Evolutionary conservation across 495 filamentous ascomycete species (phyloP).

Genomic region (Aspergillus campestris): DNA sequence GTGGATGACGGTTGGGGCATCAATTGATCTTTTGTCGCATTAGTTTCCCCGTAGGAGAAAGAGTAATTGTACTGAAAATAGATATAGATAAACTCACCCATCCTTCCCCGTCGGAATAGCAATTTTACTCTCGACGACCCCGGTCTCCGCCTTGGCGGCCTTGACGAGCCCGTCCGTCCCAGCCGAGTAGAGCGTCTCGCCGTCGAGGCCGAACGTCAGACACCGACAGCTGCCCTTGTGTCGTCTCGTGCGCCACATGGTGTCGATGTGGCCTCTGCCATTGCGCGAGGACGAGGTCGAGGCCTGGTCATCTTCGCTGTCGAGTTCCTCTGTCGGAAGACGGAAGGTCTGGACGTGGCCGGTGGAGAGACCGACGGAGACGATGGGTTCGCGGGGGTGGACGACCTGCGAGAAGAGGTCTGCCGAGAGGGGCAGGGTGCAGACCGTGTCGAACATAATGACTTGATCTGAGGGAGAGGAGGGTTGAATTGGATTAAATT

Average conservation of each 20-base stretch:
- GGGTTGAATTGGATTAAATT: slow-evolving; percentile 3
- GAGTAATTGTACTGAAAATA: not conserved
- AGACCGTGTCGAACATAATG: slow-evolving; percentile 74
- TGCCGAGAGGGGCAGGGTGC: slow-evolving; percentile 74
- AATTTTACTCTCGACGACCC: slow-evolving; percentile 69
- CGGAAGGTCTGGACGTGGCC: slow-evolving; percentile 85
- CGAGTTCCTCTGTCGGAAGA: slow-evolving; percentile 50
- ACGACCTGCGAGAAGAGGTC: slow-evolving; percentile 86
- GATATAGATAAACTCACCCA: slow-evolving; percentile 22
- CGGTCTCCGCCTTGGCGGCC: slow-evolving; percentile 70
- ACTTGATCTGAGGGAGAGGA: not conserved
- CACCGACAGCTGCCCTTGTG: slow-evolving; percentile 89
- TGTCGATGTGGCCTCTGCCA: slow-evolving; percentile 70
- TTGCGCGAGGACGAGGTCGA: slow-evolving; percentile 35
- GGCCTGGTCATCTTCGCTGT: slow-evolving; percentile 41
- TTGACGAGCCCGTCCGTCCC: slow-evolving; percentile 89
- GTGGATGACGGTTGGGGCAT: slow-evolving; percentile 70
- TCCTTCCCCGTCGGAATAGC: slow-evolving; percentile 35
- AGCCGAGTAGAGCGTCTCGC: slow-evolving; percentile 70
- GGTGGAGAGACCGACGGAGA: slow-evolving; percentile 74
- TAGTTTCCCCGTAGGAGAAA: too few relatives aligned
- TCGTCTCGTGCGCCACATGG: slow-evolving; percentile 74
- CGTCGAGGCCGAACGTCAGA: slow-evolving; percentile 69
- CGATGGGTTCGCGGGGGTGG: slow-evolving; percentile 72
- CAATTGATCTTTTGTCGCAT: slow-evolving; percentile 29